Evolutionary conservation across 2,329 filamentous ascomycete species (phyloP).

Genomic region (Fusarium lyarnte): DNA sequence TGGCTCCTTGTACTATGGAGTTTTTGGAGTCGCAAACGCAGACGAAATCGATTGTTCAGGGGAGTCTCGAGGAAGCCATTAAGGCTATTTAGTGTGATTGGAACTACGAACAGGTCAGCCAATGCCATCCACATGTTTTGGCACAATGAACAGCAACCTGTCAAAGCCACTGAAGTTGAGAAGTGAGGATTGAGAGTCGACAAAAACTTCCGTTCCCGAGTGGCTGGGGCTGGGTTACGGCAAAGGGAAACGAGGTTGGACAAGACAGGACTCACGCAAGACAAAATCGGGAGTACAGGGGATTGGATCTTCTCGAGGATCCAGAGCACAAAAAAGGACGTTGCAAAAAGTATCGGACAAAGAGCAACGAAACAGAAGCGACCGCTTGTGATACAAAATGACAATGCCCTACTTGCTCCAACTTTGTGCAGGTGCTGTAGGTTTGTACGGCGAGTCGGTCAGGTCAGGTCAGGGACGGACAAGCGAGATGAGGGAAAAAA

Average conservation of each 20-base stretch:
- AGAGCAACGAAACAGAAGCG: conserved; percentile 26
- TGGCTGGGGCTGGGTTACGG: conserved; percentile 29
- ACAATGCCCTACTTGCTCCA: background rate
- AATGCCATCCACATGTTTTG: background rate
- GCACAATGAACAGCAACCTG: background rate
- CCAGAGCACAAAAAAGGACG: conserved; percentile 27
- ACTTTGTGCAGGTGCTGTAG: conserved; percentile 5
- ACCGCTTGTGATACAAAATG: conserved; percentile 26
- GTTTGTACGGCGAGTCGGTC: conserved; percentile 19
- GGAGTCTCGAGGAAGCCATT: conserved; percentile 46
- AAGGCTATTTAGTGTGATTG: conserved; percentile 26
- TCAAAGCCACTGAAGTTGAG: background rate
- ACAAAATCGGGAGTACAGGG: conserved; percentile 37
- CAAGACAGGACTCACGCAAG: conserved; percentile 38
- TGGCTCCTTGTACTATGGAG: conserved; percentile 15
- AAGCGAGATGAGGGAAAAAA: conserved; percentile 10
- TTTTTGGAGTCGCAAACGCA: conserved; percentile 19
- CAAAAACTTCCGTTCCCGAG: conserved; percentile 8
- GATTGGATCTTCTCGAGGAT: conserved; percentile 43
- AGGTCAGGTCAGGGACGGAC: conserved; percentile 3
- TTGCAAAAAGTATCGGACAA: conserved; percentile 34
- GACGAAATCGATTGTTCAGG: conserved; percentile 39
- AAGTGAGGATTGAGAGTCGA: background rate
- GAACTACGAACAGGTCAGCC: conserved; percentile 31
- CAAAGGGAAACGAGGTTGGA: conserved; percentile 23